A percentile compares a stretch with the other conserved stretches of the same genome.
phyloP scores from a whole-genome alignment of 495 filamentous ascomycete species.

The Neurospora pannonica region DNA sequence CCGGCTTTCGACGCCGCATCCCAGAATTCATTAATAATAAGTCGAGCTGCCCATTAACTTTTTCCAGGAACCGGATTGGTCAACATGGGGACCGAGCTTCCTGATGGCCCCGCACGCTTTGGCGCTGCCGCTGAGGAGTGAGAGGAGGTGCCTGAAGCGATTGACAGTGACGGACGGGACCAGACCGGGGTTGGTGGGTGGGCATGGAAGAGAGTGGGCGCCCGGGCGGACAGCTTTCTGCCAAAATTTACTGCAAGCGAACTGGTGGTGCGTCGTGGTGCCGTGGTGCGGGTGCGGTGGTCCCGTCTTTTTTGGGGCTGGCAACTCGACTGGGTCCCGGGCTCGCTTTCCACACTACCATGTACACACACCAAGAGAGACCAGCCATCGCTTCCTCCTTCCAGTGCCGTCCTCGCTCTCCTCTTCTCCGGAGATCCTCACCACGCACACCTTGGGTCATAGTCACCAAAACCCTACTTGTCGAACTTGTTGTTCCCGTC shows the following conservation, averaged over 20 bases:
- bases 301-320: background rate
- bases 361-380: background rate
- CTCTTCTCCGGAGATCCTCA: constrained; percentile 10
- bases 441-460: constrained; percentile 5
- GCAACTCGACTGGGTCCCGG: background rate
- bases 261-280: background rate
- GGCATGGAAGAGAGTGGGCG: background rate
- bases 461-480: background rate
- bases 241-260: background rate
- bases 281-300: background rate
- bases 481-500: constrained; percentile 6
- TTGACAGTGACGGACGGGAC: background rate
- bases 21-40: background rate
- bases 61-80: background rate
- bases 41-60: background rate
- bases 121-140: background rate
- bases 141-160: background rate
- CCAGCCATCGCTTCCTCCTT: constrained; percentile 3
- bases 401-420: constrained; percentile 1
- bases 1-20: background rate
- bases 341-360: background rate
- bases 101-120: background rate
- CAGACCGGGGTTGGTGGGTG: background rate
- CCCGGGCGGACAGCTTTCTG: background rate
- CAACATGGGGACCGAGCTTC: background rate